Base-by-base conservation (phyloP, 805 yeast genomes). In the Candida piceae region DNA sequence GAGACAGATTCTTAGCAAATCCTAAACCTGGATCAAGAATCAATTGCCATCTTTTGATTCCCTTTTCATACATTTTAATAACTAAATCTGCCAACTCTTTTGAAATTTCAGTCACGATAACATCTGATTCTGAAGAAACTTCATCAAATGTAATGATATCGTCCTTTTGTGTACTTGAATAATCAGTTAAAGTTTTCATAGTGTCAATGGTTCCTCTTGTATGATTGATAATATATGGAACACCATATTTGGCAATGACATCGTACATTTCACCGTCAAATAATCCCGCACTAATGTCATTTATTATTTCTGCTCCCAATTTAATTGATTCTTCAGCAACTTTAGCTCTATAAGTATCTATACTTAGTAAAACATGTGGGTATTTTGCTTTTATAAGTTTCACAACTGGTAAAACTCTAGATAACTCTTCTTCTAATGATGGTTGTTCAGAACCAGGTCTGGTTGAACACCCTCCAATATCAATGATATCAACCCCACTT, bases 21-120 rank as follows among this genome's bases (percentile, higher is more conserved):
- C 99, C 98, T 29, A 93, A 62, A 2, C 98, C 98, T 1, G 99
- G 98, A 56, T 93, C 99, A 4, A 88, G 52, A 13, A 93, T 77
- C 3, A 93, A 65, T 60, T 93, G 97, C 96, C 96, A 93, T 58
- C 90, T 78, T 40, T 70, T 67, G 1, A 90, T 76, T 4, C 96
- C 96, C 0, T 58, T 63, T 1, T 48, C 50, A 30, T 74, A 61
- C 10, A 95, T 95, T 37, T 63, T 67, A 0, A 58, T 47, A 20
- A 87, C 68, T 38, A 76, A 74, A 3, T 48, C 45, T 7, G 78
- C 64, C 35, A 90, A 61, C 57, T 93, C 98, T 32, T 74, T 59
- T 5, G 81, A 73, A 5, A 87, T 69, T 2, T 75, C 79, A 33
- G 40, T 32, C 30, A 73, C 69, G 26, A 80, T 58, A 16, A 82